Base-by-base conservation (phyloP, 495 filamentous ascomycete species). In the Umbilicaria muhlenbergii region DNA sequence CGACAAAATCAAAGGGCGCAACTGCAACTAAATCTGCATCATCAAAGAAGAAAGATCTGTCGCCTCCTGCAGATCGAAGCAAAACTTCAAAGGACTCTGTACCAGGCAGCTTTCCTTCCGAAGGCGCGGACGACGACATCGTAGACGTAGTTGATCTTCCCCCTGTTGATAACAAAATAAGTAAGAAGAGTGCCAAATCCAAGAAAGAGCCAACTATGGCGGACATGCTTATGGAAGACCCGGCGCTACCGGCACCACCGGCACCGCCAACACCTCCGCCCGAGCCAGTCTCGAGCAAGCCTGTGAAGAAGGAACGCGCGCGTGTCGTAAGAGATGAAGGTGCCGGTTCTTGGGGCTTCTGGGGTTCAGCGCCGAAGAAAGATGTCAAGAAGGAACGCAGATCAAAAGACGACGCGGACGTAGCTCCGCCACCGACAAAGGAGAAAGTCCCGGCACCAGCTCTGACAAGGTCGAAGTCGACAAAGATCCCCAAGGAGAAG, bases 251-350 rank as follows among this genome's bases (percentile, higher is more conserved):
- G 13, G 60, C 56, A 8, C 42, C 56, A 34, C 57, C 35, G 17
- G 61, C 54, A 15, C 68, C 69, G 33, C 70, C 70, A 14, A 74
- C 70, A n/a, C 71, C 75, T 11, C 68, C 72, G 14, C 70, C 68
- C 24, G 70, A 75, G 43, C 57, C 63, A 11, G 59, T 52, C 41
- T 61, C 66, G 31, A 56, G 62, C 3, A 69, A 67, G 38, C 55
- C 67, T 2, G 60, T 58, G 11, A 77, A 73, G 55, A 80, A 77
- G 47, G 76, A 78, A 43, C 75, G 77, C 14, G 50, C 74, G 12
- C 67, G 68, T 34, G 64, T 73, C 24, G 73, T 75, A 37, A 71
- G 70, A 19, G 59, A 63, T 11, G 48, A 62, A 19, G 65, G 58
- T 19, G 54, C 56, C 10, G 57, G 64, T 6, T 70, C 71, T 16